phyloP scores from a whole-genome alignment of 192 early-diverging fungal species.

The Backusella luteola region DNA sequence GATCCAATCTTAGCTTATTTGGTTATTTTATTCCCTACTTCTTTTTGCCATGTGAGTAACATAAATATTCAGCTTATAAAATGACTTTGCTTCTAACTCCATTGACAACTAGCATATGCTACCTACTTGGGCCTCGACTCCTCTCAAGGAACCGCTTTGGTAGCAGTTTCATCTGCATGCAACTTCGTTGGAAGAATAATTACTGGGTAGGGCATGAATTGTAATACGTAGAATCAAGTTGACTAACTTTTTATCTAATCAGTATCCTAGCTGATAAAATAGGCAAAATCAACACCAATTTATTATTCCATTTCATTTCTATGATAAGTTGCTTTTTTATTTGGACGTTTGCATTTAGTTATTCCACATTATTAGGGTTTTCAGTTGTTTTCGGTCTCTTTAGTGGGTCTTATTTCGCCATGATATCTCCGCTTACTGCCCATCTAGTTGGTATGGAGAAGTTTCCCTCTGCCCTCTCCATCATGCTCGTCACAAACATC shows the following conservation, averaged over 20 bases:
- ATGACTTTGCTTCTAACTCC: not conserved
- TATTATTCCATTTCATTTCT: constrained; percentile 26
- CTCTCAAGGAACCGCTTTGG: constrained; percentile 16
- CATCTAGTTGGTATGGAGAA: constrained; percentile 18
- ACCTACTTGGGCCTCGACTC: constrained; percentile 15
- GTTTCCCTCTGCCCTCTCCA: constrained; percentile 24
- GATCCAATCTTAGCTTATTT: constrained; percentile 14
- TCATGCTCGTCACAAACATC: constrained; percentile 22
- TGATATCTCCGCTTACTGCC: constrained; percentile 27
- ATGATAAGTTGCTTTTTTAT: constrained; percentile 22
- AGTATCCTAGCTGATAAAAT: constrained; percentile 26
- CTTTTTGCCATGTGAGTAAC: constrained; percentile 24
- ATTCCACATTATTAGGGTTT: constrained; percentile 28
- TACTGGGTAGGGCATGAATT: not conserved
- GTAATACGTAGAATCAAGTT: not conserved
- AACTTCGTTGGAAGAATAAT: constrained; percentile 35
- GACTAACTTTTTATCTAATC: not conserved
- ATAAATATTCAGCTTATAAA: not conserved
- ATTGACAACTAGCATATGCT: constrained; percentile 19
- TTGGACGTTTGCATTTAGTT: constrained; percentile 33
- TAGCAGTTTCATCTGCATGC: constrained; percentile 19
- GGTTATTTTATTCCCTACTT: constrained; percentile 34
- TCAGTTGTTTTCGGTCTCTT: constrained; percentile 33
- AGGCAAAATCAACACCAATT: constrained; percentile 28
- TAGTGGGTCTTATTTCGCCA: constrained; percentile 33